These are phyloP conservation scores for Solanum pinnatisectum DNA, from an alignment of 257 asterid genomes.

Conservation along the genomic window DNA sequence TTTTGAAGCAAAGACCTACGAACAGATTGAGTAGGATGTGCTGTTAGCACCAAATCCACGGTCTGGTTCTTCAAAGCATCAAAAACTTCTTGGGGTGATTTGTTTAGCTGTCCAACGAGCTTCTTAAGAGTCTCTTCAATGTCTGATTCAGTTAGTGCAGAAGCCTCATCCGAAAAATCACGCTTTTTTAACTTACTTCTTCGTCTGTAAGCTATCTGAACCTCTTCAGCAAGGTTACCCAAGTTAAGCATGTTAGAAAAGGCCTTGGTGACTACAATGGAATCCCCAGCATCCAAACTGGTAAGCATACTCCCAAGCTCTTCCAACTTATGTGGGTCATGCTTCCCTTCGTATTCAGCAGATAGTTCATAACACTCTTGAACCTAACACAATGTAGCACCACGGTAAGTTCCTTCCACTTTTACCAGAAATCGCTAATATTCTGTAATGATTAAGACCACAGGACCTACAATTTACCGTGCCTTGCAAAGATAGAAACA, in stretches of 20 bases:
- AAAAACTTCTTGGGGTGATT: conserved; percentile 73
- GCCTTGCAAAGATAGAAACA: not conserved
- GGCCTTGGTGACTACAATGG: conserved; percentile 80
- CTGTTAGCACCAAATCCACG: conserved; percentile 73
- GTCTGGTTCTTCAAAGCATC: conserved; percentile 92
- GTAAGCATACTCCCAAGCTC: conserved; percentile 88
- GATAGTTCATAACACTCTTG: conserved; percentile 89
- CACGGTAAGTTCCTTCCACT: not conserved
- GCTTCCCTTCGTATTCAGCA: conserved; percentile 78
- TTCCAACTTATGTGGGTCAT: conserved; percentile 63
- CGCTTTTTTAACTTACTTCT: conserved; percentile 67
- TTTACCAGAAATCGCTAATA: not conserved
- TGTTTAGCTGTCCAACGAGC: conserved; percentile 73
- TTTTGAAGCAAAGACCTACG: conserved; percentile 95
- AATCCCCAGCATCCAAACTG: conserved; percentile 93
- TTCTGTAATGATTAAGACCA: not conserved
- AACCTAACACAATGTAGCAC: conserved; percentile 34
- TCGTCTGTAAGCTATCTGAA: conserved; percentile 93
- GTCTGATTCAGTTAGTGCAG: conserved; percentile 88
- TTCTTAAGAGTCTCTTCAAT: conserved; percentile 86
- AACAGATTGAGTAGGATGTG: conserved; percentile 94
- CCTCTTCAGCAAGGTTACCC: conserved; percentile 96
- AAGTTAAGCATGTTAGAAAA: conserved; percentile 92
- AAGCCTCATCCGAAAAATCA: conserved; percentile 81
- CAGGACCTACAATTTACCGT: not conserved